phyloP scores from a whole-genome alignment of 2,329 filamentous ascomycete genomes.

The Alternaria triticina region DNA sequence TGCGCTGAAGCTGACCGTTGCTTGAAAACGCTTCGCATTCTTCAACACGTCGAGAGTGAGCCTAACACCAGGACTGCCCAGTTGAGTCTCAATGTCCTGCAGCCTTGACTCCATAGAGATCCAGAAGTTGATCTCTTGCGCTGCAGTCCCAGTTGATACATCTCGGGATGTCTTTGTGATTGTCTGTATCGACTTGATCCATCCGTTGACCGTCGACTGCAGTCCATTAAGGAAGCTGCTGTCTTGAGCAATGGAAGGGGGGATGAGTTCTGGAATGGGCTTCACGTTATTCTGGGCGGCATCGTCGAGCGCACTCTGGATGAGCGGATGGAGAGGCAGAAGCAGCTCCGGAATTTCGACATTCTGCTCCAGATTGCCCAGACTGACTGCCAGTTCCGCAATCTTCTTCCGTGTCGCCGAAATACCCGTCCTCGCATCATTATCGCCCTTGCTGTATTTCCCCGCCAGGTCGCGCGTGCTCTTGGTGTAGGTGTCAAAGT shows the following conservation, averaged over 20 bases:
- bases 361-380: conserved; percentile 94
- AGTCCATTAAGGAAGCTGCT: conserved; percentile 92
- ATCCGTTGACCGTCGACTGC: conserved; percentile 91
- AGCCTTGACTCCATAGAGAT: conserved; percentile 93
- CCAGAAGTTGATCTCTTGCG: conserved; percentile 99
- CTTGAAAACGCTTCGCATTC: conserved; percentile 96
- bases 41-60: conserved; percentile 94
- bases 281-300: conserved; percentile 71
- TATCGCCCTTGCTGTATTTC: conserved; percentile 76
- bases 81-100: conserved; percentile 87
- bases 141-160: conserved; percentile 77
- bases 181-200: conserved; percentile 98
- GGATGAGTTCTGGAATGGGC: conserved; percentile 79
- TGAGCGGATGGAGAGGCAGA: conserved; percentile 84
- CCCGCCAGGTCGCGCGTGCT: conserved; percentile 51
- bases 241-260: conserved; percentile 77
- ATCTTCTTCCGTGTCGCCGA: conserved; percentile 97
- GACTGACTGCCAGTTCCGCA: conserved; percentile 87
- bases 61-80: conserved; percentile 85
- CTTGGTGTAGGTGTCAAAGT: conserved; percentile 96
- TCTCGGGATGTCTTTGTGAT: conserved; percentile 95
- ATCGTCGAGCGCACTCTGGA: conserved; percentile 83
- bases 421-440: conserved; percentile 91
- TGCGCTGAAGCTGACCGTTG: conserved; percentile 93
- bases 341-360: conserved; percentile 95